Evolutionary conservation across 768 basidiomycete species (phyloP), one percentile per base, ranked within the genome.

Genomic region (Boletus rubescentipes): DNA sequence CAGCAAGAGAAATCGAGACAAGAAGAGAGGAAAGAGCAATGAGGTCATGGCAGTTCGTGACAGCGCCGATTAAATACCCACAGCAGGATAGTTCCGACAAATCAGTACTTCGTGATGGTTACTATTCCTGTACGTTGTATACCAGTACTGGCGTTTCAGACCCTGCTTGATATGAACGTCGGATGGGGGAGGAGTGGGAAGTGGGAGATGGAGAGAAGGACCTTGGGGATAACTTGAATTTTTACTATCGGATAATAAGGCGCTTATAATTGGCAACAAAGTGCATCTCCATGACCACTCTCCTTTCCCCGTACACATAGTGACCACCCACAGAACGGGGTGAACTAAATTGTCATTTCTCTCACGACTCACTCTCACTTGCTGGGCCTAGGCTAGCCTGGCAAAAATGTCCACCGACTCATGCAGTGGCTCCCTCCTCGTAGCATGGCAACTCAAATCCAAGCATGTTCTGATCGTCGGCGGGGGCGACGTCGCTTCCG

Each of bases 401-500:
- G 26, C 3, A 26, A 26, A 7, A 12, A 66, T 67, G 61, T 20
- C 61, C 29, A 1, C 38, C 55, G 29, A 18, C 14, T 42, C 30
- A 0, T 76, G 79, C 39, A 86, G 88, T 12, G 85, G 84, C 8
- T 95, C 94, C 2, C 81, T 98, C 41, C 81, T 98, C 37, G 76
- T 98, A 59, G 96, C 97, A 34, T 97, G 92, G 89, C 94, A 96
- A 70, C 87, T 98, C 69, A 85, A 82, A 53, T 74, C 79, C 61
- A 93, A 90, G 61, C 79, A 76, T 18, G 92, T 97, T 42, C 87
- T 98, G 65, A 82, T 98, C 62, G 83, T 98, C 60, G 97, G 97
- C 39, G 97, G 96, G 9, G 97, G 97, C 44, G 85, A 88, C 54
- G 89, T 99, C 46, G 96, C 94, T 3, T 86, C 93, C 3, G 84